These are phyloP conservation scores for Globisporangium carolinianum DNA, from an alignment of 352 stramenopile genomes.

Conservation along the genomic window DNA sequence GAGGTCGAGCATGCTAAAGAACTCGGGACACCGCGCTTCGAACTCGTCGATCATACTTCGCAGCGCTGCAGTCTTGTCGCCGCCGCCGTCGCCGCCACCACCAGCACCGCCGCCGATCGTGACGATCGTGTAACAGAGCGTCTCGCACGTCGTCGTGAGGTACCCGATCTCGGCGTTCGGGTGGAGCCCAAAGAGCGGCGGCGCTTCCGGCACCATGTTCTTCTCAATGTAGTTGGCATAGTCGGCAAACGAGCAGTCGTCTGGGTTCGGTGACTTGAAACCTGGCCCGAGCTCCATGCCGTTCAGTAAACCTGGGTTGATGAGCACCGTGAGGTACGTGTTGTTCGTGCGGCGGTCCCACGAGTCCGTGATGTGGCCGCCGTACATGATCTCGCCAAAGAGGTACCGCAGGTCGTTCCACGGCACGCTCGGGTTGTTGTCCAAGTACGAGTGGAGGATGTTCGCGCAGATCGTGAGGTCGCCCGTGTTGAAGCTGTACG, in stretches of 20 bases:
- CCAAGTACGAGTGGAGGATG: slow-evolving; percentile 90
- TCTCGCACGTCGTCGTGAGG: slow-evolving; percentile 89
- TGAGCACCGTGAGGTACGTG: slow-evolving; percentile 89
- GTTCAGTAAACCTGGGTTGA: slow-evolving; percentile 81
- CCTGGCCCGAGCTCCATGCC: slow-evolving; percentile 91
- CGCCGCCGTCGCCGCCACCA: slow-evolving; percentile 51
- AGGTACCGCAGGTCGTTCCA: slow-evolving; percentile 96
- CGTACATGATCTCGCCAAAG: slow-evolving; percentile 97
- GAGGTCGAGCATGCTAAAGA: slow-evolving; percentile 91
- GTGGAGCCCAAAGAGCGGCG: slow-evolving; percentile 91
- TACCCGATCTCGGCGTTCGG: slow-evolving; percentile 95
- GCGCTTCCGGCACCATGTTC: slow-evolving; percentile 89
- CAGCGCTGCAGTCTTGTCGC: slow-evolving; percentile 71
- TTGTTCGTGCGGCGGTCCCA: slow-evolving; percentile 96
- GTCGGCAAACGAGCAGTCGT: slow-evolving; percentile 74
- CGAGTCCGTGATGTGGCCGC: slow-evolving; percentile 93
- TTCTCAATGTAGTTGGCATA: slow-evolving; percentile 92
- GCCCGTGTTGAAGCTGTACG: slow-evolving; percentile 95
- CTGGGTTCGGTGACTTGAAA: slow-evolving; percentile 90
- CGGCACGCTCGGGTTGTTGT: slow-evolving; percentile 88
- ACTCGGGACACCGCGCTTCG: slow-evolving; percentile 83
- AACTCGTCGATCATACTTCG: slow-evolving; percentile 89
- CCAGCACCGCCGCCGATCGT: slow-evolving; percentile 77
- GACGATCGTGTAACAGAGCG: slow-evolving; percentile 92
- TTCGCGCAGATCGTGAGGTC: slow-evolving; percentile 94